phyloP scores from a whole-genome alignment of 805 yeast genomes.

The Candida michaelii region DNA sequence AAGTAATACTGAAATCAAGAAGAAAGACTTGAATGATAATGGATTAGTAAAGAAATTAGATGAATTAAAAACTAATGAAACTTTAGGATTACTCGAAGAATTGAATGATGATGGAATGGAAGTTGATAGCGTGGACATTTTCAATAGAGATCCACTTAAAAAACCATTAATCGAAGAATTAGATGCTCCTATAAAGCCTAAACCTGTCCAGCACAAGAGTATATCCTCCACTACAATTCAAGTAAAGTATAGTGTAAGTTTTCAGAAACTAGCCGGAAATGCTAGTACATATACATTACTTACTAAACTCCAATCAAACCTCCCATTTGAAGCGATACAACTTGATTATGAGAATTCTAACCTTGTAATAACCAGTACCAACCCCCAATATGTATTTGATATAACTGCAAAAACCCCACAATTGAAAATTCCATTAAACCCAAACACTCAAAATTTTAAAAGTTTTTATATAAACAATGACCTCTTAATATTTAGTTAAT shows the following conservation, averaged over 20 bases:
- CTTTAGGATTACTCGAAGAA: constrained; percentile 46
- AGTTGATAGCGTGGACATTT: constrained; percentile 6
- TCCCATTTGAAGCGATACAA: constrained; percentile 9
- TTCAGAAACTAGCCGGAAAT: constrained; percentile 16
- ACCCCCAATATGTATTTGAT: constrained; percentile 4
- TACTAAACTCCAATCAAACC: constrained; percentile 11
- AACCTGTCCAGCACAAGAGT: neutral
- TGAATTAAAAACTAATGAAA: constrained; percentile 40
- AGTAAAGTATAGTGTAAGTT: constrained; percentile 7
- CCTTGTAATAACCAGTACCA: constrained; percentile 6
- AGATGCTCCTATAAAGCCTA: constrained; percentile 4
- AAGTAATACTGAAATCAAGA: constrained; percentile 43
- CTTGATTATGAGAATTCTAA: constrained; percentile 4
- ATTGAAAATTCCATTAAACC: constrained; percentile 6
- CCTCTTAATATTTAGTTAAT: constrained; percentile 11
- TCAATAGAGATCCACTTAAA: constrained; percentile 9
- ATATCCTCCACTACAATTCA: neutral
- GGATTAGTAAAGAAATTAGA: constrained; percentile 37
- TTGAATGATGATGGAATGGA: constrained; percentile 27
- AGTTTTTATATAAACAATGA: constrained; percentile 8
- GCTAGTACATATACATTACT: constrained; percentile 4
- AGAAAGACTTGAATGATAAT: constrained; percentile 40
- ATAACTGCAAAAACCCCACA: constrained; percentile 1
- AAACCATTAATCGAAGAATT: constrained; percentile 56
- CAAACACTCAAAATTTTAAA: neutral